Base-by-base conservation (phyloP, 1,139 yeast species). In the Taiozyma sp. region DNA sequence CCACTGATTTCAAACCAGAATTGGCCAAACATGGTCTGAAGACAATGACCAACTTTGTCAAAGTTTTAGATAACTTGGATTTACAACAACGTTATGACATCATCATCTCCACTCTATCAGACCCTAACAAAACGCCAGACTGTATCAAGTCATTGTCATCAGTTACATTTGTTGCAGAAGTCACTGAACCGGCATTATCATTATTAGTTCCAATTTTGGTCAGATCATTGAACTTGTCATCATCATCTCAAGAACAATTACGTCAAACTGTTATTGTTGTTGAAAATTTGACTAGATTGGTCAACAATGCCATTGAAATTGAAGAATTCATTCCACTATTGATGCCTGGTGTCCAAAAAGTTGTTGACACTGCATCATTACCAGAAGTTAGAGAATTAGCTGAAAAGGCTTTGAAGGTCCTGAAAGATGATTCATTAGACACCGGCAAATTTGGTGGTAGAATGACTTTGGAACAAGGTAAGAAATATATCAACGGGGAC, bases 371-470 rank as follows among this genome's bases (percentile, higher is more conserved):
- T 51, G 98, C 98, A 40, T 87, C 98, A 10, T 78, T 89, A 65
- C 99, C 99, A 40, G 99, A 93, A 71, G 98, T 93, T 49, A 87
- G 99, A 78, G 96, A 87, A 60, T 77, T 93, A 64, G 98, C 97
- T 40, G 78, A 77, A 45, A 93, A 90, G 71, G 98, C 99, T 2
- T 75, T 86, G 54, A 69, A 73, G 32, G 98, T 92, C 42, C 76
- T 93, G 65, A 80, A 83, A 64, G 95, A 86, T 55, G 98, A 97
- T 57, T 59, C 63, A 27, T 69, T 69, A 44, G 68, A 78, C 44
- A 87, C 83, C 61, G 89, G 88, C 55, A 78, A 78, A 59, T 86
- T 86, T 75, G 92, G 87, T 62, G 93, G 95, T 50, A 80, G 91
- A 70, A 76, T 89, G 56, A 68, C 82, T 38, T 55, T 70, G 27